Evolutionary conservation across 768 basidiomycete species (phyloP).

Genomic region (Russula foetens): DNA sequence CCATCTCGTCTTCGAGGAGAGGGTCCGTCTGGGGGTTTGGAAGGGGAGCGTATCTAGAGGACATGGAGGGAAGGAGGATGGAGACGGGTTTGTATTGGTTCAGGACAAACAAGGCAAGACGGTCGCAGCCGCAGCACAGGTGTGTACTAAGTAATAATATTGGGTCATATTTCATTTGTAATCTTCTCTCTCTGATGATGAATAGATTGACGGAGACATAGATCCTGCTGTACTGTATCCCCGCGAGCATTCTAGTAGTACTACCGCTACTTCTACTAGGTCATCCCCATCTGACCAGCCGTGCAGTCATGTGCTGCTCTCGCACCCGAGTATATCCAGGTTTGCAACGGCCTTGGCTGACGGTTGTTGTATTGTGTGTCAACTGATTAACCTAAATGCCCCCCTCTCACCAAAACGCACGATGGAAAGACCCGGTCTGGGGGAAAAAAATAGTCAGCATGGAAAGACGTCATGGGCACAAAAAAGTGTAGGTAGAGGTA

Average conservation of each 20-base stretch:
- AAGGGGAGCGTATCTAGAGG: constrained; percentile 61
- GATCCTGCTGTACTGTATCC: too few species aligned
- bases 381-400: not conserved
- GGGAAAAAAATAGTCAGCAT: not conserved
- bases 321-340: not conserved
- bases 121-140: not conserved
- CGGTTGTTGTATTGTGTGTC: constrained; percentile 9
- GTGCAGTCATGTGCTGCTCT: not conserved
- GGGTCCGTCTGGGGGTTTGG: constrained; percentile 47
- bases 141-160: too few species aligned
- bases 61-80: constrained; percentile 25
- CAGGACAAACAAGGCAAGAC: too few species aligned
- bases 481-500: not conserved
- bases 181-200: not conserved
- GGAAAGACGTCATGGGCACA: not conserved
- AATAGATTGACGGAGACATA: not conserved
- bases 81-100: not conserved
- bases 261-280: not conserved
- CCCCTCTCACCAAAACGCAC: not conserved
- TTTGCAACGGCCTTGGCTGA: not conserved
- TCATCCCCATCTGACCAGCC: constrained; percentile 8
- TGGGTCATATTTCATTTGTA: not conserved
- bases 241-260: not conserved
- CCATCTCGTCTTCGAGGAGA: constrained; percentile 55
- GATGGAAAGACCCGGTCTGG: not conserved